A percentile compares a stretch with the other conserved stretches of the same genome.
phyloP scores from a whole-genome alignment of 2,329 filamentous ascomycete genomes.

The Clarireedia monteithiana region DNA sequence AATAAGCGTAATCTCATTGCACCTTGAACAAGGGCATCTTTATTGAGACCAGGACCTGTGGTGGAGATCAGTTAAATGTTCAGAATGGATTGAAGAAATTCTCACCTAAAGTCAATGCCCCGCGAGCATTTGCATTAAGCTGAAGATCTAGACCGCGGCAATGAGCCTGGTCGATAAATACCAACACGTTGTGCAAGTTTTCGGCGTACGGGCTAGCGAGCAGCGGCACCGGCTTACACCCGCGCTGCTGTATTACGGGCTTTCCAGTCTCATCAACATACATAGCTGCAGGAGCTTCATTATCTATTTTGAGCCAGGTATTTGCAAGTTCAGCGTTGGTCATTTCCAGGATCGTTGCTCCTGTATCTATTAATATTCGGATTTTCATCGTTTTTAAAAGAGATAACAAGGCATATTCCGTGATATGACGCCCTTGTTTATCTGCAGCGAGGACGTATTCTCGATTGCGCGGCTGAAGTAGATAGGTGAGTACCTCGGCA shows the following conservation, averaged over 20 bases:
- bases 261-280: conserved; percentile 17
- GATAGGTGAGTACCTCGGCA: conserved; percentile 52
- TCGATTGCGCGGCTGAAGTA: conserved; percentile 45
- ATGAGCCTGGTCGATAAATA: conserved; percentile 25
- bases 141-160: conserved; percentile 24
- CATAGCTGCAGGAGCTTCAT: conserved; percentile 12
- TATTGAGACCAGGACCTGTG: conserved; percentile 14
- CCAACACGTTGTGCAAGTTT: conserved; percentile 17
- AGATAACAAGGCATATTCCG: conserved; percentile 38
- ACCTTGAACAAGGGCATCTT: conserved; percentile 50
- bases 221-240: conserved; percentile 16
- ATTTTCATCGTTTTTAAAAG: conserved; percentile 27
- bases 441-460: conserved; percentile 41
- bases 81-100: too few species aligned
- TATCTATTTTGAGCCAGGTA: conserved; percentile 17
- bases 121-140: conserved; percentile 12
- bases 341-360: conserved; percentile 56
- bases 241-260: conserved; percentile 13
- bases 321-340: conserved; percentile 32
- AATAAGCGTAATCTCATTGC: conserved; percentile 59
- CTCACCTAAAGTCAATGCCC: conserved; percentile 19
- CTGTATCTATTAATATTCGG: conserved; percentile 54
- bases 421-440: conserved; percentile 31
- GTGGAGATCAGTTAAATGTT: too few species aligned
- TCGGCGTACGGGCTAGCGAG: conserved; percentile 19